Evolutionary conservation across 306 rosid species (phyloP).

Genomic region (Cyclanthera cordifolia): DNA sequence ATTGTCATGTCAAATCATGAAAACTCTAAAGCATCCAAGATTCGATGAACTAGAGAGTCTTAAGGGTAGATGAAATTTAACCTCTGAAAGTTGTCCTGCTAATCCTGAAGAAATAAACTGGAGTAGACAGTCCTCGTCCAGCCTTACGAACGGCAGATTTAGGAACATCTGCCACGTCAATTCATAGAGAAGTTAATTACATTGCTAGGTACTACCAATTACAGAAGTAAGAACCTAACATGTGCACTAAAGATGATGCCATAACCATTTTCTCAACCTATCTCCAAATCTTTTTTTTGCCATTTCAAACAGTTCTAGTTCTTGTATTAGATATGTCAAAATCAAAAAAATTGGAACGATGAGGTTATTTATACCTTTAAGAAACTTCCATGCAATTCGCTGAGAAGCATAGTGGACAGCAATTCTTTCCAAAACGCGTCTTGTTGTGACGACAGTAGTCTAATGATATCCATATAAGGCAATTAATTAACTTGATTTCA

Average conservation of each 20-base stretch:
- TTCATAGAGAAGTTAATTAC: neutral
- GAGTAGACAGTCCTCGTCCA: conserved; percentile 45
- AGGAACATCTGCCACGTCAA: conserved; percentile 41
- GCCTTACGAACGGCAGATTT: conserved; percentile 68
- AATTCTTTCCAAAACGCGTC: conserved; percentile 67
- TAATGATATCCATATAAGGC: conserved; percentile 20
- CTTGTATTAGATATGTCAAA: neutral
- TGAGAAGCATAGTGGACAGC: conserved; percentile 45
- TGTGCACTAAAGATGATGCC: neutral
- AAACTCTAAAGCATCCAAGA: conserved; percentile 10
- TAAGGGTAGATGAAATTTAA: conserved; percentile 10
- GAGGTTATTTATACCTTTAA: conserved; percentile 44
- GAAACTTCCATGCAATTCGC: conserved; percentile 73
- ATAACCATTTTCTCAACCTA: neutral
- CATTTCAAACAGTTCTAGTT: neutral
- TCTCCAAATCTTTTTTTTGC: neutral
- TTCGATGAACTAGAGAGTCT: neutral
- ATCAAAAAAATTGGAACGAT: neutral
- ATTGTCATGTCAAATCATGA: conserved; percentile 6
- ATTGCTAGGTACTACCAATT: neutral
- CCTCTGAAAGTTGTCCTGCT: conserved; percentile 75
- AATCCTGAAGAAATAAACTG: conserved; percentile 42
- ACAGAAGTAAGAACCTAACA: neutral
- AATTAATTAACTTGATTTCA: neutral
- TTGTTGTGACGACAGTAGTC: conserved; percentile 65